These are phyloP conservation scores for Paradendryphiella salina DNA, from an alignment of 2,329 filamentous ascomycete genomes.

Conservation along the genomic window DNA sequence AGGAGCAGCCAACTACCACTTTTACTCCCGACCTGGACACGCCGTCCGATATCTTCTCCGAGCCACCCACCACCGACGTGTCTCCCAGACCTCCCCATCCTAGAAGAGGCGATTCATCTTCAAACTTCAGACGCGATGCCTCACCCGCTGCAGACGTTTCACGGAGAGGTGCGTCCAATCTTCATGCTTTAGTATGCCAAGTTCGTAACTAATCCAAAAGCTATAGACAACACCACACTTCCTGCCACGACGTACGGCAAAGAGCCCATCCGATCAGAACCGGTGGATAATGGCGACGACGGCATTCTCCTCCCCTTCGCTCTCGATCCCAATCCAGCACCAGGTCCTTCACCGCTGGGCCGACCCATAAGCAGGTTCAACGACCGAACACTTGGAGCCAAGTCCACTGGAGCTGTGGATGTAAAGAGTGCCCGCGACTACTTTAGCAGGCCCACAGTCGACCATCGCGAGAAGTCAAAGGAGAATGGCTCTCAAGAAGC, in stretches of 20 bases:
- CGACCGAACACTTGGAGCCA: conserved; percentile 26
- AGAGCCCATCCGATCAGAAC: conserved; percentile 72
- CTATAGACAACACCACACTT: conserved; percentile 65
- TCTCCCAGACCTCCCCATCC: conserved; percentile 57
- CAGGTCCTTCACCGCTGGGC: conserved; percentile 46
- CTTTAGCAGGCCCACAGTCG: conserved; percentile 46
- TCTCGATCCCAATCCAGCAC: conserved; percentile 54
- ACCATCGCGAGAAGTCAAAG: conserved; percentile 49
- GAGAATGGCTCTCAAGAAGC: conserved; percentile 51
- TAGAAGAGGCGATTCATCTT: conserved; percentile 43
- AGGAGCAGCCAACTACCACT: conserved; percentile 60
- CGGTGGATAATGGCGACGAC: conserved; percentile 64
- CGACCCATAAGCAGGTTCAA: conserved; percentile 39
- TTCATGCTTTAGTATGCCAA: neutral
- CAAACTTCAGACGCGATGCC: conserved; percentile 45
- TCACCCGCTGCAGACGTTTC: conserved; percentile 43
- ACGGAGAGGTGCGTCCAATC: conserved; percentile 39
- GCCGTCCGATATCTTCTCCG: conserved; percentile 64
- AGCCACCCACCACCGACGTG: conserved; percentile 67
- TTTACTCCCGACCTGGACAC: conserved; percentile 62
- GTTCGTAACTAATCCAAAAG: conserved; percentile 15
- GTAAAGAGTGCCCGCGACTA: conserved; percentile 48
- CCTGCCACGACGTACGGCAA: conserved; percentile 73
- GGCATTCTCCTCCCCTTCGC: conserved; percentile 56
- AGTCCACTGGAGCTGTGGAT: conserved; percentile 27